Evolutionary conservation across 768 basidiomycete genomes (phyloP).

Genomic region (Mycena rebaudengoi): DNA sequence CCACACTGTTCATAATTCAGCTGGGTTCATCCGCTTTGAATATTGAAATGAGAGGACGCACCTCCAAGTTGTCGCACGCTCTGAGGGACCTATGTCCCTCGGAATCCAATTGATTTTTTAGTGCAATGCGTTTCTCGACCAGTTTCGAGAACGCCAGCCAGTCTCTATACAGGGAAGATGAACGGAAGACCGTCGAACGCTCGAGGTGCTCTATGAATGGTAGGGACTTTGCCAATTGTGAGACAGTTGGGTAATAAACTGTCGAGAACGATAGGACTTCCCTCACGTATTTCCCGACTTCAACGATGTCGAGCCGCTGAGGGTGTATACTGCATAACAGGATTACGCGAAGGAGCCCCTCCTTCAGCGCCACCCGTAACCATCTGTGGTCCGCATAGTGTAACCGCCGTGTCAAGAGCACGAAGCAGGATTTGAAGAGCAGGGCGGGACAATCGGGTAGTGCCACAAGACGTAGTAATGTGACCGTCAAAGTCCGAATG

Average conservation of each 20-base stretch:
- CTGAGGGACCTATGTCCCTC: neutral
- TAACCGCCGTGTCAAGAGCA: neutral
- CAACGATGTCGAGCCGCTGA: no score
- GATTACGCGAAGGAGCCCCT: neutral
- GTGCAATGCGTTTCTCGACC: neutral
- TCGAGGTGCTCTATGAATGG: neutral
- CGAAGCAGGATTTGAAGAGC: neutral
- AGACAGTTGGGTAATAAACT: neutral
- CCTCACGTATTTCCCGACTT: no score
- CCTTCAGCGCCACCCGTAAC: neutral
- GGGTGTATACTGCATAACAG: neutral
- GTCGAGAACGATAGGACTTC: neutral
- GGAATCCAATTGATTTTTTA: neutral
- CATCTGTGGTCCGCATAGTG: neutral
- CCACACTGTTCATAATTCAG: no score
- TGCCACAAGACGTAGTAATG: no score
- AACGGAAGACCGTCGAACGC: neutral
- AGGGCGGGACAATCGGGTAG: neutral
- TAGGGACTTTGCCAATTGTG: neutral
- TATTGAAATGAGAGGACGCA: neutral
- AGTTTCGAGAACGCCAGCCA: neutral
- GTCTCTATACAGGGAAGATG: neutral
- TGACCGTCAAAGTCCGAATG: neutral
- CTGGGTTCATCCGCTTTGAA: no score
- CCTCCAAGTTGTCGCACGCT: conserved; percentile 2